A percentile compares a stretch with the other conserved stretches of the same genome.
Conservation (phyloP, 2,329 filamentous ascomycete genomes). For the Aciculosporium take region DNA sequence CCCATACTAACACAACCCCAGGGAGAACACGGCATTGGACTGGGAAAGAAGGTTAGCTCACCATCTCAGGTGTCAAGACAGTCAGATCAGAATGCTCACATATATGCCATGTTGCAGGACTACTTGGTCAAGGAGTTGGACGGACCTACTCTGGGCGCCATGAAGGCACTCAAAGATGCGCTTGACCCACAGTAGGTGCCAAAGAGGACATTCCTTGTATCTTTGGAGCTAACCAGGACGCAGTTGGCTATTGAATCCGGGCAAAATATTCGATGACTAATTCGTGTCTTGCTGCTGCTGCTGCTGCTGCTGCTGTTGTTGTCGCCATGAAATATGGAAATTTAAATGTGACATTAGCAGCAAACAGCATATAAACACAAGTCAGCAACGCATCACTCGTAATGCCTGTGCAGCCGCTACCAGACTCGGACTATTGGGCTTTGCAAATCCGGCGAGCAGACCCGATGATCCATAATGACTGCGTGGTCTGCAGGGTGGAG, state of each 20-base stretch:
- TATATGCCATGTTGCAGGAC: slow-evolving; percentile 12
- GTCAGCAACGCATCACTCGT: no score
- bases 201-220: not conserved
- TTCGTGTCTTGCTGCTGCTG: no score
- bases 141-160: slow-evolving; percentile 46
- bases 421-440: no score
- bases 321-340: no score
- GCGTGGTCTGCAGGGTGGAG: no score
- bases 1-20: slow-evolving; percentile 3
- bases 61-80: not conserved
- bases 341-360: not conserved
- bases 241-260: slow-evolving; percentile 53
- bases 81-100: not conserved
- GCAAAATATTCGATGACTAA: slow-evolving; percentile 47
- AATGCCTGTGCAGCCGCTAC: no score
- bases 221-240: not conserved
- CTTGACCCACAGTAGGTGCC: slow-evolving; percentile 38
- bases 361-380: not conserved
- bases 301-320: no score
- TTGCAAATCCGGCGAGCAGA: no score
- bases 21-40: slow-evolving; percentile 56
- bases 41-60: slow-evolving; percentile 53
- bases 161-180: slow-evolving; percentile 49
- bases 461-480: no score
- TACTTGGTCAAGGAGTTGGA: slow-evolving; percentile 51